Evolutionary conservation across 306 rosid species (phyloP).

Genomic region (Bauhinia variegata): DNA sequence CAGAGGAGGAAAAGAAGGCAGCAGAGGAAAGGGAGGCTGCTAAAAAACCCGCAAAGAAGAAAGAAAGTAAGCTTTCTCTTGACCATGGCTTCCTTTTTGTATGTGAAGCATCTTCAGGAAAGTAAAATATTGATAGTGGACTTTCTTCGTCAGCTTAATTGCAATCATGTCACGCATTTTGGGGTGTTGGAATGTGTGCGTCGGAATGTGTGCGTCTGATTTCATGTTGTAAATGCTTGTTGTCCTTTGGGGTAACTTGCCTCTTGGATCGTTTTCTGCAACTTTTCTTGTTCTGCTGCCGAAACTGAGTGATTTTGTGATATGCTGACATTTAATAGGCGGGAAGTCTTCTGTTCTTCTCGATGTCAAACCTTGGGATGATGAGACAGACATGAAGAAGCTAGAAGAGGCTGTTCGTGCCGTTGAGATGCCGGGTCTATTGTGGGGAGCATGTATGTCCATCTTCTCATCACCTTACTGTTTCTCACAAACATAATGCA

Average conservation of each 20-base stretch:
- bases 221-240: background rate
- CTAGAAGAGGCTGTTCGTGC: constrained; percentile 85
- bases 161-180: background rate
- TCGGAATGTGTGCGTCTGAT: background rate
- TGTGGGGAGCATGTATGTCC: constrained; percentile 89
- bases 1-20: constrained; percentile 89
- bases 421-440: constrained; percentile 70
- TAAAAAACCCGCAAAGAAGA: constrained; percentile 80
- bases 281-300: background rate
- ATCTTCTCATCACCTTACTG: background rate
- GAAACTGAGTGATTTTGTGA: constrained; percentile 2
- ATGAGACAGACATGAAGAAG: constrained; percentile 94
- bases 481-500: background rate
- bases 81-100: background rate
- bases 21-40: constrained; percentile 83
- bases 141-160: constrained; percentile 6
- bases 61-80: constrained; percentile 67
- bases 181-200: background rate
- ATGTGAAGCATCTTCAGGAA: background rate
- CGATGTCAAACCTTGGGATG: constrained; percentile 98
- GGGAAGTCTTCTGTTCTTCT: constrained; percentile 86
- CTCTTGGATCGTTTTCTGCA: no score
- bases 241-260: constrained; percentile 1
- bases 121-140: background rate
- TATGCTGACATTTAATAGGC: constrained; percentile 46